These are phyloP conservation scores for Dactylellina leptospora DNA, from an alignment of 2,329 filamentous ascomycete genomes.

Conservation along the genomic window DNA sequence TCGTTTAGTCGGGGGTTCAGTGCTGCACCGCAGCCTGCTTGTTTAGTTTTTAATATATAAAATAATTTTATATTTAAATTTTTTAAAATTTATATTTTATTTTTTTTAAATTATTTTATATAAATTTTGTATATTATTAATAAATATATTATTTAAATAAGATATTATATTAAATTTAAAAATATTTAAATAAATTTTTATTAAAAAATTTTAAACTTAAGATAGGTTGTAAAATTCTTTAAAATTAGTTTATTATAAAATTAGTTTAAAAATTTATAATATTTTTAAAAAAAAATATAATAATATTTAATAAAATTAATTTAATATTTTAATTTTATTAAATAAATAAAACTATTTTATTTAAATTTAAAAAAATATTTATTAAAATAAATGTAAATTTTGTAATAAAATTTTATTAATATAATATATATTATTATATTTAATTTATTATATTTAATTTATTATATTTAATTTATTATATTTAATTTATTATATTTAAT, in stretches of 20 bases:
- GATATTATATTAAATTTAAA: not conserved
- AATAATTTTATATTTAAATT: not conserved
- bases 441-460: not conserved
- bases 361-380: too few species aligned
- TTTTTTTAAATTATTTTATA: not conserved
- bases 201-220: too few species aligned
- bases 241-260: too few species aligned
- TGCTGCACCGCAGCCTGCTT: not conserved
- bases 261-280: too few species aligned
- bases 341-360: too few species aligned
- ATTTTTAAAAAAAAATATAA: too few species aligned
- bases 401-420: not conserved
- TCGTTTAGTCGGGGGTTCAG: not conserved
- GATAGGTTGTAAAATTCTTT: too few species aligned
- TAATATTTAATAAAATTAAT: too few species aligned
- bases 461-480: not conserved
- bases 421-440: not conserved
- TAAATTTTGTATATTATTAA: not conserved
- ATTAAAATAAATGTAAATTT: too few species aligned
- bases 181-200: too few species aligned
- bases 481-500: not conserved
- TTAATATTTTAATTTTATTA: too few species aligned
- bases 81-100: not conserved
- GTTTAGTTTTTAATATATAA: not conserved
- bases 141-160: too few species aligned